phyloP scores from a whole-genome alignment of 345 rosid species.

The Populus nigra region DNA sequence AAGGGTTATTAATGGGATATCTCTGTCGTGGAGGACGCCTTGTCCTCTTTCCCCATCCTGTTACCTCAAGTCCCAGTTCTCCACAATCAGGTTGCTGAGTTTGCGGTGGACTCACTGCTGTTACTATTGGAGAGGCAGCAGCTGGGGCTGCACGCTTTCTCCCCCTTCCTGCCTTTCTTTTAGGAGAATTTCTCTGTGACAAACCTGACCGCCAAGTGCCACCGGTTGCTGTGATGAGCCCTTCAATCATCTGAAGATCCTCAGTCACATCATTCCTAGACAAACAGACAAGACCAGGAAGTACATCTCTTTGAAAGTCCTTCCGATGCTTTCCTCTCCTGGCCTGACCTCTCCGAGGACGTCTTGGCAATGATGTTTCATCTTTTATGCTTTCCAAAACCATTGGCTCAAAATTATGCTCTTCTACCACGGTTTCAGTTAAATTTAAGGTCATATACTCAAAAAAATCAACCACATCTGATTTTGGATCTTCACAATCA shows the following conservation, averaged over 20 bases:
- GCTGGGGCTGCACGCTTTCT: slow-evolving; percentile 31
- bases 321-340: slow-evolving; percentile 68
- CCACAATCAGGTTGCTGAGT: slow-evolving; percentile 33
- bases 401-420: slow-evolving; percentile 36
- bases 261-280: slow-evolving; percentile 65
- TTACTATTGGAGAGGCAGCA: slow-evolving; percentile 14
- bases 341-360: slow-evolving; percentile 60
- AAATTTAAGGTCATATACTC: slow-evolving; percentile 67
- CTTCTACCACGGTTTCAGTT: slow-evolving; percentile 46
- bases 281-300: slow-evolving; percentile 57
- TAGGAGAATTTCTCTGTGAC: slow-evolving; percentile 38
- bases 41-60: slow-evolving; percentile 85
- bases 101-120: slow-evolving; percentile 5
- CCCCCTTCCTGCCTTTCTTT: slow-evolving; percentile 42
- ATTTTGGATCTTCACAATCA: slow-evolving; percentile 2
- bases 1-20: slow-evolving; percentile 35
- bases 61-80: slow-evolving; percentile 44
- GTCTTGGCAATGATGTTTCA: slow-evolving; percentile 37
- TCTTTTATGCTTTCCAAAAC: slow-evolving; percentile 34
- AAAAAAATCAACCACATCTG: slow-evolving; percentile 52
- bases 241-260: slow-evolving; percentile 69
- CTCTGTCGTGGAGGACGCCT: slow-evolving; percentile 70
- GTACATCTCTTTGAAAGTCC: slow-evolving; percentile 77
- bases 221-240: slow-evolving; percentile 62
- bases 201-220: slow-evolving; percentile 52